Percentiles rank a stretch among this genome's conserved stretches.
These are phyloP conservation scores for Ganoderma meredithae DNA, from an alignment of 1,284 basidiomycete genomes.

Conservation along the genomic window DNA sequence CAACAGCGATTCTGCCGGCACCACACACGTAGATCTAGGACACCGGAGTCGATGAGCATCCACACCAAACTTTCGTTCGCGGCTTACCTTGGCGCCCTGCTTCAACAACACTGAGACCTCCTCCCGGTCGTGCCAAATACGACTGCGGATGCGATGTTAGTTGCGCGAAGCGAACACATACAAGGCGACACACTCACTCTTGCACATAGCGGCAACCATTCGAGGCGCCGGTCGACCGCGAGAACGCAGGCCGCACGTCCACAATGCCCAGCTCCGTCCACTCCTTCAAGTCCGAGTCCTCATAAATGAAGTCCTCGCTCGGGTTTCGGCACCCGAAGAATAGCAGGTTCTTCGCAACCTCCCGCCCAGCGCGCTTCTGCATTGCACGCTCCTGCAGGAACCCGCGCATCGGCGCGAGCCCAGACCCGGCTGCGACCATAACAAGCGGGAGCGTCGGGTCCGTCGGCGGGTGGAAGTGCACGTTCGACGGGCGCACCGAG, in stretches of 20 bases:
- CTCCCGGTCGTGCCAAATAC: slow-evolving; percentile 51
- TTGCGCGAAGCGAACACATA: neutral
- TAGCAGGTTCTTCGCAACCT: slow-evolving; percentile 51
- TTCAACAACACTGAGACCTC: slow-evolving; percentile 45
- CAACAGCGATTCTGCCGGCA: slow-evolving; percentile 44
- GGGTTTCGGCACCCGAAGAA: slow-evolving; percentile 59
- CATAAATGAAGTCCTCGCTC: slow-evolving; percentile 52
- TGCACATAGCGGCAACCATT: slow-evolving; percentile 55
- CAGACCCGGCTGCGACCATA: slow-evolving; percentile 58
- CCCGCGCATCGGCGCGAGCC: slow-evolving; percentile 60
- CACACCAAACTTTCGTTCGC: too few species aligned
- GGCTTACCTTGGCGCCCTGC: slow-evolving; percentile 55
- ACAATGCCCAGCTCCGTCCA: slow-evolving; percentile 55
- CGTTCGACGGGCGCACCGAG: slow-evolving; percentile 49
- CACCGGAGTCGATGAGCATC: too few species aligned
- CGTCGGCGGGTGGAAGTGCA: slow-evolving; percentile 54
- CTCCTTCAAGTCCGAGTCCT: slow-evolving; percentile 48
- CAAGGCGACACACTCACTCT: slow-evolving; percentile 45
- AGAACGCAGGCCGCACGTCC: slow-evolving; percentile 57
- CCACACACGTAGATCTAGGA: slow-evolving; percentile 55
- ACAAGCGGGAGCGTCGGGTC: slow-evolving; percentile 53
- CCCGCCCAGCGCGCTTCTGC: slow-evolving; percentile 52
- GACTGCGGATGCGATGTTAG: slow-evolving; percentile 40
- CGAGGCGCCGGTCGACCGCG: slow-evolving; percentile 45
- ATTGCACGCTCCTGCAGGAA: slow-evolving; percentile 61